Percentiles rank a stretch among this genome's conserved stretches.
Evolutionary conservation across 495 filamentous ascomycete species (phyloP).

Genomic region (Glarea lozoyensis): DNA sequence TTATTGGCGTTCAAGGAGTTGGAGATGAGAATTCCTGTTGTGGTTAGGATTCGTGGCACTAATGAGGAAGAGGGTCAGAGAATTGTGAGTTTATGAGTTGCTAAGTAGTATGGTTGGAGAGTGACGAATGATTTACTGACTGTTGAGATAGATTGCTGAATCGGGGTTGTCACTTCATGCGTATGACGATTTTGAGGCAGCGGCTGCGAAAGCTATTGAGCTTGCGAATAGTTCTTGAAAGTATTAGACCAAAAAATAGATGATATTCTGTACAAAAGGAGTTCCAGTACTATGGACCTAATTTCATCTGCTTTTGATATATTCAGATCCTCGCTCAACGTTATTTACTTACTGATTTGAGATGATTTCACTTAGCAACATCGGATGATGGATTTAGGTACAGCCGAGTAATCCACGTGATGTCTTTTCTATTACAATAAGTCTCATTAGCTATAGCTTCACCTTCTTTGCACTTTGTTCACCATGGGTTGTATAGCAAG

Average conservation of each 20-base stretch:
- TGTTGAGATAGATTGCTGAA: slow-evolving; percentile 48
- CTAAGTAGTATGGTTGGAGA: neutral
- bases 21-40: slow-evolving; percentile 61
- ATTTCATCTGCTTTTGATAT: too few species aligned
- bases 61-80: slow-evolving; percentile 70
- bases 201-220: slow-evolving; percentile 64
- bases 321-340: too few species aligned
- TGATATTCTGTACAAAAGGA: neutral
- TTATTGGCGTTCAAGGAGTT: slow-evolving; percentile 70
- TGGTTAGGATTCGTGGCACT: slow-evolving; percentile 76
- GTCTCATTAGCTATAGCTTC: too few species aligned
- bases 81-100: slow-evolving; percentile 40
- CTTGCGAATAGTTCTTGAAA: slow-evolving; percentile 35
- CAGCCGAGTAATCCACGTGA: too few species aligned
- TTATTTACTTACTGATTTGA: too few species aligned
- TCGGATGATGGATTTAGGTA: too few species aligned
- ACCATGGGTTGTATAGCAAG: too few species aligned
- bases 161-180: slow-evolving; percentile 65
- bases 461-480: too few species aligned
- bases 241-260: neutral
- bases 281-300: too few species aligned
- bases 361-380: too few species aligned
- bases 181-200: slow-evolving; percentile 77
- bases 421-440: too few species aligned
- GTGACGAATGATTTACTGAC: slow-evolving; percentile 3